These are phyloP conservation scores for Fraxinus sp. DNA, from an alignment of 305 asterid genomes.

Conservation along the genomic window DNA sequence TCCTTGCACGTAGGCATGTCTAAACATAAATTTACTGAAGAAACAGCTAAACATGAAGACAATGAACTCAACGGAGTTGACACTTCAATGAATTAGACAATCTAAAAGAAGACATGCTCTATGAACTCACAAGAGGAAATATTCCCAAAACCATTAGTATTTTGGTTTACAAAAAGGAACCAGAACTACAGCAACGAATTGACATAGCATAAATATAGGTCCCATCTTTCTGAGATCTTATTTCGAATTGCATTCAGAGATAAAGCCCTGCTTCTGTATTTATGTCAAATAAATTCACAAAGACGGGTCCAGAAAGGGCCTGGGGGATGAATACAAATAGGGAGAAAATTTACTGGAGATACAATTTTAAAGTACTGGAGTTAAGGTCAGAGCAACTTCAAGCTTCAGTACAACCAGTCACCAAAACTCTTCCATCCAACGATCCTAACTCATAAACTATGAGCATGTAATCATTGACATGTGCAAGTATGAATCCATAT, in stretches of 20 bases:
- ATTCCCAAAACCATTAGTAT: background rate
- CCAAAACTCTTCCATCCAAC: background rate
- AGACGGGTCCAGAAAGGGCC: background rate
- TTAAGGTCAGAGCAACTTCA: background rate
- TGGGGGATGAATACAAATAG: background rate
- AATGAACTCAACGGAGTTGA: background rate
- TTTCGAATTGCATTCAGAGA: background rate
- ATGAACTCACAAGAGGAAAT: background rate
- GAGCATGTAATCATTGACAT: background rate
- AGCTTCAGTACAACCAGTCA: background rate
- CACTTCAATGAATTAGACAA: background rate
- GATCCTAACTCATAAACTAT: background rate
- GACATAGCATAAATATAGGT: background rate
- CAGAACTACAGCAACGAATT: background rate
- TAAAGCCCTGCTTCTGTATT: background rate
- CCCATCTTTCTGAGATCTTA: background rate
- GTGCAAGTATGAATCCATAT: background rate
- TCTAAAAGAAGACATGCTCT: background rate
- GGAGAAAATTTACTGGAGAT: background rate
- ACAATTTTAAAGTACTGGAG: background rate
- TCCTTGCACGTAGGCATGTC: background rate
- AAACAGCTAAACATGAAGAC: background rate
- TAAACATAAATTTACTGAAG: background rate
- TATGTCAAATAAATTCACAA: background rate
- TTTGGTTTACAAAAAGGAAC: background rate